Base-by-base conservation (phyloP, 2,329 filamentous ascomycete species). In the Knoxdaviesia capensis region DNA sequence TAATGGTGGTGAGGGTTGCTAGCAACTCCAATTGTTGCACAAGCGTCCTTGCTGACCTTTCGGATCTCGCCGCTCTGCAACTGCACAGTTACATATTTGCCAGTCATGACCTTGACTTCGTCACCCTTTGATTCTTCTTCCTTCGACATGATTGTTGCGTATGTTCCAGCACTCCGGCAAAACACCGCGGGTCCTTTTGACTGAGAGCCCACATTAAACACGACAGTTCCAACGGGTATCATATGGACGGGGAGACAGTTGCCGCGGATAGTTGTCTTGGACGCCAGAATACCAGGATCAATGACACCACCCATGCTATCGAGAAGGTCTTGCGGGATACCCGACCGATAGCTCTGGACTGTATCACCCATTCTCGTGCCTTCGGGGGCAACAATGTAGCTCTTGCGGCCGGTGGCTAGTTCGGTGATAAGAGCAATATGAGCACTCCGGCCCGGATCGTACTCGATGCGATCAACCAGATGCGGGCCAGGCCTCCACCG, bases 161-260 rank as follows among this genome's bases (percentile, higher is more conserved):
- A 87, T 7, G 90, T 96, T 38, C 90, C 90, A 2, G 92, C 90
- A 56, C 86, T 92, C 47, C 90, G 79, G 58, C 90, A 98, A 58
- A 98, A 90, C 20, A 94, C 85, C 9, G 82, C 90, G 8, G 76
- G 74, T 29, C 79, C 74, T 45, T 77, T 78, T 32, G 73, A 70
- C 5, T 76, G 69, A 30, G 80, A 83, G 8, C 88, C 88, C 33
- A 98, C 78, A 50, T 88, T 90, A 67, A 81, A 94, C 41, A 98
- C 76, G 36, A 85, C 74, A 3, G 86, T 94, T n/a, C 90, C 88
- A 35, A 94, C 71, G 1, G 90, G 92, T 46, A 98, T 82, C 78
- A 98, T 90, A 61, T 93, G 83, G 56, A 98, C 67, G 9, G 90
- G 90, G 50, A 98, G 62, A 57, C 90, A 98, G 60, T 98, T 98